A percentile compares a stretch with the other conserved stretches of the same genome.
phyloP scores from a whole-genome alignment of 257 asterid species.

The Solanum sejunctum region DNA sequence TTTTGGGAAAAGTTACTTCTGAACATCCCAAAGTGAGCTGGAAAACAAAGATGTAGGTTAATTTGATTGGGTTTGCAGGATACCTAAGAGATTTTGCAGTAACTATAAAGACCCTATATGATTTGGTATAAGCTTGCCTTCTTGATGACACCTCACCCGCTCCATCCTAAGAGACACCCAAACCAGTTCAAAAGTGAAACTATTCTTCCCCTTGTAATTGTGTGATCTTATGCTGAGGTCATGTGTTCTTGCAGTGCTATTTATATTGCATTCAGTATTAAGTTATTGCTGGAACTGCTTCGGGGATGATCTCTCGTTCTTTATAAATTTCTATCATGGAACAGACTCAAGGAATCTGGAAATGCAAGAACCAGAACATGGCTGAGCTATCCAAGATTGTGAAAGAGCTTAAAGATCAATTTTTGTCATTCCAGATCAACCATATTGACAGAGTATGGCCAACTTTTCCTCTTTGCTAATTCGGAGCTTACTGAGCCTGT shows the following conservation, averaged over 20 bases:
- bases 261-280: background rate
- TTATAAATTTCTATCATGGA: background rate
- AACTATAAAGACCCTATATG: background rate
- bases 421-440: constrained; percentile 58
- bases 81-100: background rate
- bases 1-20: background rate
- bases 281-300: background rate
- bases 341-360: constrained; percentile 95
- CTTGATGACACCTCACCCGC: background rate
- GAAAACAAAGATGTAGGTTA: background rate
- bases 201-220: background rate
- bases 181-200: background rate
- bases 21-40: background rate
- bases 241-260: background rate
- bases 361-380: constrained; percentile 82
- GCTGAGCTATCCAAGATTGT: constrained; percentile 87
- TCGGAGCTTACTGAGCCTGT: background rate
- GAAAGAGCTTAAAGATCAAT: constrained; percentile 77
- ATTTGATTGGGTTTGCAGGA: background rate
- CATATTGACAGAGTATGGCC: constrained; percentile 72
- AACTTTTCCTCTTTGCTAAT: background rate
- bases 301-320: background rate
- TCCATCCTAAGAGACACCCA: background rate
- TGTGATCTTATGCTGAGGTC: background rate
- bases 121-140: background rate